Evolutionary conservation across 768 basidiomycete genomes (phyloP), one percentile per base, ranked within the genome.

Genomic region (Filobasidium floriforme): DNA sequence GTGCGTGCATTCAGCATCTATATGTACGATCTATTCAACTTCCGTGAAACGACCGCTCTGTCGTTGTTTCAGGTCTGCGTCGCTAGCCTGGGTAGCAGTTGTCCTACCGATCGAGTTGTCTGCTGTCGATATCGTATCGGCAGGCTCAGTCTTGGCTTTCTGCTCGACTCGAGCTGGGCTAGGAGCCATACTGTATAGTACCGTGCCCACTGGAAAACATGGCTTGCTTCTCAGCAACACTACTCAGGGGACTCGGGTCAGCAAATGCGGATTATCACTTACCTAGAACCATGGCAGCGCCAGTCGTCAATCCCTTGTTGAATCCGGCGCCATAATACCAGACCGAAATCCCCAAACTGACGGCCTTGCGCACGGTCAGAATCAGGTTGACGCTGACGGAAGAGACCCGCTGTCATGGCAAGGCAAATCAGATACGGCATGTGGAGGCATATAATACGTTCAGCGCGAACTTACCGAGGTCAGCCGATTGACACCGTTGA

Each of bases 301-400:
- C 90, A 6, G 82, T 43, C 0, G 81, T 85, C 26, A 91, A 80
- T 66, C 85, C 84, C 0, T 74, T 63, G 66, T 89, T 89, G 85
- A 88, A 86, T 5, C 84, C 85, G 68, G 84, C 85, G 1, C 86
- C 86, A 73, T 90, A 90, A 84, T 85, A 90, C 88, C 88, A 89
- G 9, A 92, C 87, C 71, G 87, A 88, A 66, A 91, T 84, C 70
- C 85, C 87, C 24, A 92, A 82, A 68, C 87, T 88, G 57, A 89
- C 76, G 7, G 89, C 89, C 75, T 92, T 92, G 59, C 90, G 84
- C 0, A 86, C 81, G 0, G 90, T 91, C 41, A 91, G 81, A 19
- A 89, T 85, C 49, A 92, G 83, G 71, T 89, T 89, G 7, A 89
- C 89, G 2, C 88, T 88, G 1, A 90, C 87, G 1, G 87, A 86